Evolutionary conservation across 192 early-diverging fungal species (phyloP).

Genomic region (Radiomyces spectabilis): DNA sequence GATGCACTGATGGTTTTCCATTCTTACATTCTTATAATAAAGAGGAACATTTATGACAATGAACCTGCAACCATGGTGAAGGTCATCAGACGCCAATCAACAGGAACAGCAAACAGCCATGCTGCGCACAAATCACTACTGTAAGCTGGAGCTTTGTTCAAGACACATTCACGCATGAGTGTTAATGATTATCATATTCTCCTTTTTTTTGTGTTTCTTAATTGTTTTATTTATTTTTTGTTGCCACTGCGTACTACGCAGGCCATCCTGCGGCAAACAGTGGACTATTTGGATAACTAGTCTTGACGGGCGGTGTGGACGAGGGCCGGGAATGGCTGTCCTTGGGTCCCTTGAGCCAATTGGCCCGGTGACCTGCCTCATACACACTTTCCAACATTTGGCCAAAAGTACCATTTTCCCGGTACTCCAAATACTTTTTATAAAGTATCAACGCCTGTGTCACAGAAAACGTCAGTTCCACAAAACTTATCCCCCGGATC

Average conservation of each 20-base stretch:
- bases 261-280: conserved; percentile 6
- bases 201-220: no score
- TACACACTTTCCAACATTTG: conserved; percentile 79
- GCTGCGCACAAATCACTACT: no score
- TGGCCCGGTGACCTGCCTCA: conserved; percentile 54
- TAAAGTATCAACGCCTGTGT: conserved; percentile 71
- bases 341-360: conserved; percentile 38
- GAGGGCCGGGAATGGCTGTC: conserved; percentile 4
- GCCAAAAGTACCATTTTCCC: conserved; percentile 58
- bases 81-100: no score
- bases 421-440: conserved; percentile 68
- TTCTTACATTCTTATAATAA: no score
- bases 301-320: neutral
- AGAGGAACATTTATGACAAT: no score
- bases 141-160: no score
- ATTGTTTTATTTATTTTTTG: neutral
- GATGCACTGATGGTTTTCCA: no score
- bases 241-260: neutral
- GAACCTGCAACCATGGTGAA: no score
- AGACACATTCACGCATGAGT: no score
- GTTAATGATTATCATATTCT: no score
- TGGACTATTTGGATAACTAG: neutral
- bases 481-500: neutral
- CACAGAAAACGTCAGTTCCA: neutral
- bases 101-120: no score